These are phyloP conservation scores for Phellinidium pouzarii DNA, from an alignment of 1,284 basidiomycete genomes.

Conservation along the genomic window DNA sequence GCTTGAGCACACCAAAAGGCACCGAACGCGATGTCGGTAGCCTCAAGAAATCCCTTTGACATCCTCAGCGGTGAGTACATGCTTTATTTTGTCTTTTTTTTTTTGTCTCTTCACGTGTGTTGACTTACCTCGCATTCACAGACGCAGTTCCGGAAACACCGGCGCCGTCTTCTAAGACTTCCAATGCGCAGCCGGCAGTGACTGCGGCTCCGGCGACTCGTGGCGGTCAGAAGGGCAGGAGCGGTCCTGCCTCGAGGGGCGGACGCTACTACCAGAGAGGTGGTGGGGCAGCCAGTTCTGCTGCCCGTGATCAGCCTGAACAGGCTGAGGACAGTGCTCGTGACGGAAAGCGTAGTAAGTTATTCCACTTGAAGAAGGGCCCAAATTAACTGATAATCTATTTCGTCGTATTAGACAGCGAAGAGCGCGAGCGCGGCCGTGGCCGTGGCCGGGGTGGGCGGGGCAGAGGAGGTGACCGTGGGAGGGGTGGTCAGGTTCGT, in stretches of 20 bases:
- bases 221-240: slow-evolving; percentile 38
- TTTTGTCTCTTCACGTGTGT: slow-evolving; percentile 16
- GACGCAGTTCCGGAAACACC: slow-evolving; percentile 40
- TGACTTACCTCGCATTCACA: slow-evolving; percentile 28
- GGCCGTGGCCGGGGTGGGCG: slow-evolving; percentile 37
- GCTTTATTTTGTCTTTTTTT: slow-evolving; percentile 12
- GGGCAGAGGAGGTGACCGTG: slow-evolving; percentile 34
- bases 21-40: slow-evolving; percentile 81
- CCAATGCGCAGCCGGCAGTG: neutral
- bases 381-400: neutral
- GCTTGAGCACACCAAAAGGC: slow-evolving; percentile 36
- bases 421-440: slow-evolving; percentile 40
- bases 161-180: slow-evolving; percentile 30
- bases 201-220: slow-evolving; percentile 20
- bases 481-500: slow-evolving; percentile 59
- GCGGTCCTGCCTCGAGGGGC: slow-evolving; percentile 62
- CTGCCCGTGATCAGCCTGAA: slow-evolving; percentile 28
- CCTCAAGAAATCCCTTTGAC: slow-evolving; percentile 76
- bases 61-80: slow-evolving; percentile 59
- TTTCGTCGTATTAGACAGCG: slow-evolving; percentile 33
- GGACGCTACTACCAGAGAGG: slow-evolving; percentile 72
- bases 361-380: neutral
- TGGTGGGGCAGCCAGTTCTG: slow-evolving; percentile 35
- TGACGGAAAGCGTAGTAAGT: slow-evolving; percentile 15
- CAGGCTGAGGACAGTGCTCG: slow-evolving; percentile 28